phyloP scores from a whole-genome alignment of 177 flowering plant species.

The Tripterygium wilfordii region DNA sequence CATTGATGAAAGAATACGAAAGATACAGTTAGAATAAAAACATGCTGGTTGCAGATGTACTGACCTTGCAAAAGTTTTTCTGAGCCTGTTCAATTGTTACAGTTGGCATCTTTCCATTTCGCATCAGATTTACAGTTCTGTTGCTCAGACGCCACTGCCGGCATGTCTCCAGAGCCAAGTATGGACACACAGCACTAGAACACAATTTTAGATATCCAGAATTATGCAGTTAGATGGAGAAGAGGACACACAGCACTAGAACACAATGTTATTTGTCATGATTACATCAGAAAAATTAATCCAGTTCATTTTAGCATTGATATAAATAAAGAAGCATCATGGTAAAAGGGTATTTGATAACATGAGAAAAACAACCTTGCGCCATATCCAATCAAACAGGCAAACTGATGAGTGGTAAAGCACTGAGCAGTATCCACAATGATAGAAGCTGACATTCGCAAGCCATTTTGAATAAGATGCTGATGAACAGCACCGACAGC shows the following conservation, averaged over 20 bases:
- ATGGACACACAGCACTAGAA: constrained; percentile 94
- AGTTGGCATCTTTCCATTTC: constrained; percentile 97
- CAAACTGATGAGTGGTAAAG: constrained; percentile 99
- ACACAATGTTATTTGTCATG: too few relatives aligned
- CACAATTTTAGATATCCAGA: not conserved
- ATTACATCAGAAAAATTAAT: not conserved
- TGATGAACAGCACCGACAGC: constrained; percentile 99
- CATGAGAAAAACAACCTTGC: constrained; percentile 63
- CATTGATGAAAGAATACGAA: too few relatives aligned
- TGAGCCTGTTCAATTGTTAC: constrained; percentile 99
- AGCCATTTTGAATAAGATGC: constrained; percentile 96
- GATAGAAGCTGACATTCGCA: constrained; percentile 91
- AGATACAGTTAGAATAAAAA: too few relatives aligned
- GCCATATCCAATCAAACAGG: constrained; percentile 99
- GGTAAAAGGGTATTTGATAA: not conserved
- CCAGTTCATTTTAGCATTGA: too few relatives aligned
- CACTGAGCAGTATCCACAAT: constrained; percentile 99
- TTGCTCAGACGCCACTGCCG: constrained; percentile 98
- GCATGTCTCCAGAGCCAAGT: constrained; percentile 95
- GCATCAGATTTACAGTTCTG: constrained; percentile 93
- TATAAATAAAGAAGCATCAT: not conserved
- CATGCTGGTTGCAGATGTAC: too few relatives aligned
- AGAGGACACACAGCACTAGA: too few relatives aligned
- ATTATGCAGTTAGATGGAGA: not conserved
- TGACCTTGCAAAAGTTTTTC: constrained; percentile 87